Conservation (phyloP, 1,139 yeast species). For the Pichia sp. region DNA sequence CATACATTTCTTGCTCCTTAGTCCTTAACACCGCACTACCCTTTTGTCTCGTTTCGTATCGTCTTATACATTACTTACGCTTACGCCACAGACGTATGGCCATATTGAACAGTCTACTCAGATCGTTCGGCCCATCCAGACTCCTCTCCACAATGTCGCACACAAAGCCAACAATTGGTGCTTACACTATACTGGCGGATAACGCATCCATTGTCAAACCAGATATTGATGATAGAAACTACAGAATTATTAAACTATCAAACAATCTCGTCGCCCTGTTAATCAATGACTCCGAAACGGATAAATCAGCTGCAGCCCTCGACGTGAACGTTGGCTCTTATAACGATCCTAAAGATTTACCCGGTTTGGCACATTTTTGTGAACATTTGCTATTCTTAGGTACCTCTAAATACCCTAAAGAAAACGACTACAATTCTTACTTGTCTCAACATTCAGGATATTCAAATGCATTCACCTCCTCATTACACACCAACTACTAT, state of each 20-base stretch:
- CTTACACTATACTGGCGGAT: slow-evolving; percentile 17
- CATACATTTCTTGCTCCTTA: too few relatives aligned
- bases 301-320: slow-evolving; percentile 86
- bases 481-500: slow-evolving; percentile 85
- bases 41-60: too few relatives aligned
- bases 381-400: slow-evolving; percentile 97
- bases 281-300: slow-evolving; percentile 79
- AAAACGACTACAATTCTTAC: slow-evolving; percentile 78
- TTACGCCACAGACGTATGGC: too few relatives aligned
- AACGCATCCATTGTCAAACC: slow-evolving; percentile 42
- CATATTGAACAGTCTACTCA: too few relatives aligned
- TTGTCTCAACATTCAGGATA: slow-evolving; percentile 62
- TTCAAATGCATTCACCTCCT: slow-evolving; percentile 74
- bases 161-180: too few relatives aligned
- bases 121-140: too few relatives aligned
- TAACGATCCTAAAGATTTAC: slow-evolving; percentile 63
- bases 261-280: slow-evolving; percentile 70
- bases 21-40: too few relatives aligned
- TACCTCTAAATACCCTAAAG: slow-evolving; percentile 85
- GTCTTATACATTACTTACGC: too few relatives aligned
- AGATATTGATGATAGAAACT: slow-evolving; percentile 65
- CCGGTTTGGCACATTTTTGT: slow-evolving; percentile 95
- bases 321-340: slow-evolving; percentile 91
- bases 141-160: too few relatives aligned
- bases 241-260: slow-evolving; percentile 56